These are phyloP conservation scores for Rubus parviflorus DNA, from an alignment of 306 rosid genomes.

Conservation along the genomic window DNA sequence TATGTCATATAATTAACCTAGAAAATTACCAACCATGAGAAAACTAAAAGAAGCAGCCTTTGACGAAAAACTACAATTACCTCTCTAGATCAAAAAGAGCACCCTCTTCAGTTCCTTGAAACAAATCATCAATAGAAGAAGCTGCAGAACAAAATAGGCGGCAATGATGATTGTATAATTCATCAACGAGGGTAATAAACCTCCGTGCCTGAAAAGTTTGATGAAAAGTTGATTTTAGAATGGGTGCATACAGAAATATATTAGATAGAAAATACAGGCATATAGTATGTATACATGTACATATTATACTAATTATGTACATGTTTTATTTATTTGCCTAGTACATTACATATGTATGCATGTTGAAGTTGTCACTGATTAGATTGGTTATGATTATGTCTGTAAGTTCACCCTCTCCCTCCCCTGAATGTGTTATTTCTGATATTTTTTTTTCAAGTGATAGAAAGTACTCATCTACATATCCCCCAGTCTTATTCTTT, in stretches of 20 bases:
- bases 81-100: slow-evolving; percentile 93
- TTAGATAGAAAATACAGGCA: background rate
- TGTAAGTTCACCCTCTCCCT: background rate
- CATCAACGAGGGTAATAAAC: slow-evolving; percentile 89
- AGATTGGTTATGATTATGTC: background rate
- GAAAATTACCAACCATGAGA: slow-evolving; percentile 11
- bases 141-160: slow-evolving; percentile 76
- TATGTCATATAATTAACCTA: slow-evolving; percentile 5
- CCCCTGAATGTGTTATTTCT: background rate
- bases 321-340: background rate
- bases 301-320: too few species aligned
- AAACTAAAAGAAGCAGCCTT: background rate
- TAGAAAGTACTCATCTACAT: background rate
- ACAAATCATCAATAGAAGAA: slow-evolving; percentile 80
- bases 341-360: background rate
- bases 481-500: background rate
- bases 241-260: background rate
- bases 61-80: slow-evolving; percentile 38
- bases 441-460: background rate
- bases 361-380: background rate
- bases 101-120: slow-evolving; percentile 97
- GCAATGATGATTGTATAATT: slow-evolving; percentile 91
- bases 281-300: background rate
- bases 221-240: slow-evolving; percentile 10
- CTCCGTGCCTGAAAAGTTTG: slow-evolving; percentile 69